phyloP scores from a whole-genome alignment of 2,329 filamentous ascomycete species.

The Aspergillus ustus region DNA sequence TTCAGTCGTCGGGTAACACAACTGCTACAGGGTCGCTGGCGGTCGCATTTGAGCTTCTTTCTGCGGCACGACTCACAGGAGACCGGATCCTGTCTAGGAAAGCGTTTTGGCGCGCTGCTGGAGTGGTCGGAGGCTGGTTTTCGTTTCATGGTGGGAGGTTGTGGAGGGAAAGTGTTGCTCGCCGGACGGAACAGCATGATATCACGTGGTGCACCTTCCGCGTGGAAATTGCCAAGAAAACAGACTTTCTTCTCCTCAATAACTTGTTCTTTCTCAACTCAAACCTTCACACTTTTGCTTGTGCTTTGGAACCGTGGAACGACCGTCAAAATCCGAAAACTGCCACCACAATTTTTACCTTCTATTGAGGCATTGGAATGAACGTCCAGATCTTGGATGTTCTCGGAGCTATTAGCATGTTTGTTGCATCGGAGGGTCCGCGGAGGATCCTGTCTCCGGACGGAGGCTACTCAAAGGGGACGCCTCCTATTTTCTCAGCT shows the following conservation, averaged over 20 bases:
- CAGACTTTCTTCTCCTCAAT: too few relatives aligned
- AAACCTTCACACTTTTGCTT: not conserved
- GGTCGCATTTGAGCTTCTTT: slow-evolving; percentile 60
- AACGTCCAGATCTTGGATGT: too few relatives aligned
- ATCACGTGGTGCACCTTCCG: not conserved
- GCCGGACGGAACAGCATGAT: not conserved
- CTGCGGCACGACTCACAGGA: slow-evolving; percentile 46
- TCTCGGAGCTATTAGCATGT: too few relatives aligned
- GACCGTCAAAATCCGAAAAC: not conserved
- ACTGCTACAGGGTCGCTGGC: slow-evolving; percentile 55
- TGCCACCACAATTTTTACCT: not conserved
- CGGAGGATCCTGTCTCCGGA: too few relatives aligned
- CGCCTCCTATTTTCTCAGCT: too few relatives aligned
- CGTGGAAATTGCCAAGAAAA: not conserved
- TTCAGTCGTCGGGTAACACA: slow-evolving; percentile 42
- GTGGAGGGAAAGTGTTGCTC: not conserved
- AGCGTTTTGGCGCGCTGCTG: slow-evolving; percentile 22
- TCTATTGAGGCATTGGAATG: too few relatives aligned
- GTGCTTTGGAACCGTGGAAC: too few relatives aligned
- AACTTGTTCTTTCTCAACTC: too few relatives aligned
- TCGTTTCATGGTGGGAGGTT: slow-evolving; percentile 29
- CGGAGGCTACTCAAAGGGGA: too few relatives aligned
- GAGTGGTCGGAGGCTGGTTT: slow-evolving; percentile 5
- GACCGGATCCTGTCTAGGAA: slow-evolving; percentile 42
- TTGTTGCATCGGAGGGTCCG: too few relatives aligned